phyloP scores from a whole-genome alignment of 1,284 basidiomycete species.

The Sporisorium graminicola region DNA sequence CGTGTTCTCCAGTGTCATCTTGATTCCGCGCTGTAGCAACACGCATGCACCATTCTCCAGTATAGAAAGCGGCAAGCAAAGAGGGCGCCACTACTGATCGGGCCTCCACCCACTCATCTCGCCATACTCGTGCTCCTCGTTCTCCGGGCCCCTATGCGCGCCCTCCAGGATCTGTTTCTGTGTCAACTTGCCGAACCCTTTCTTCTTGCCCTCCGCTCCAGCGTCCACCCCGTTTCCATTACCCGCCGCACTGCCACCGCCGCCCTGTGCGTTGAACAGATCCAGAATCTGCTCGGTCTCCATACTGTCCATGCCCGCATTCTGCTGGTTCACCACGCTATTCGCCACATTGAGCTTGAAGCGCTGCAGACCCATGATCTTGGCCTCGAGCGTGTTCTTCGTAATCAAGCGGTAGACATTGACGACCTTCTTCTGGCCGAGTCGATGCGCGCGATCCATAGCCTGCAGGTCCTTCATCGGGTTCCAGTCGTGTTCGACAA shows the following conservation, averaged over 20 bases:
- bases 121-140: constrained; percentile 67
- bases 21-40: background rate
- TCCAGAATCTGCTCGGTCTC: constrained; percentile 97
- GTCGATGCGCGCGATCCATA: constrained; percentile 98
- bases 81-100: constrained; percentile 9
- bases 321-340: constrained; percentile 96
- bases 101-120: constrained; percentile 61
- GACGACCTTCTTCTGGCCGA: constrained; percentile 98
- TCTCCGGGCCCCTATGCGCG: constrained; percentile 66
- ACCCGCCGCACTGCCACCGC: background rate
- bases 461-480: constrained; percentile 99
- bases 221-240: constrained; percentile 6
- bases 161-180: constrained; percentile 71
- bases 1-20: too few species aligned
- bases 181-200: constrained; percentile 61
- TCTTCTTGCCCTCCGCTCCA: constrained; percentile 11
- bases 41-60: too few species aligned
- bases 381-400: constrained; percentile 96
- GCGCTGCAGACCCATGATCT: constrained; percentile 97
- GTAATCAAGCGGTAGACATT: constrained; percentile 98
- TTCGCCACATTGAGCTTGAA: constrained; percentile 99
- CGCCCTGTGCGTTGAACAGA: constrained; percentile 76
- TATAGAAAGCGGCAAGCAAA: too few species aligned
- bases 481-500: constrained; percentile 99
- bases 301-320: constrained; percentile 91